Conservation (phyloP, 495 filamentous ascomycete species). For the Rusavskia elegans region DNA sequence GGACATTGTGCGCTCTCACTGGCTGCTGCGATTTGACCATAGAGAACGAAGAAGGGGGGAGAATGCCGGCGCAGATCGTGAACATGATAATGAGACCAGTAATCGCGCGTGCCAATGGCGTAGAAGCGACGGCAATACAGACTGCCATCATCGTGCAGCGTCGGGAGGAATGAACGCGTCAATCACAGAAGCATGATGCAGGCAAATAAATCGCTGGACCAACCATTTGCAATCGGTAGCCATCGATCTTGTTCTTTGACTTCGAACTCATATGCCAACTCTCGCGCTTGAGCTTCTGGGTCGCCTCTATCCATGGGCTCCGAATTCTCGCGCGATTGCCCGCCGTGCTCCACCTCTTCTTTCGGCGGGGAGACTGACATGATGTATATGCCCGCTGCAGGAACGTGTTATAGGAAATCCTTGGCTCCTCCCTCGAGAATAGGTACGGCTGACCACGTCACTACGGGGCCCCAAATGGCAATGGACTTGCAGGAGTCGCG, state of each 20-base stretch:
- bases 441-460: constrained; percentile 7
- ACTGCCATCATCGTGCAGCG: constrained; percentile 22
- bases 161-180: constrained; percentile 31
- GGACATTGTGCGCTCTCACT: constrained; percentile 22
- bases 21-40: constrained; percentile 20
- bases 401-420: background rate
- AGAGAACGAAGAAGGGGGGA: constrained; percentile 17
- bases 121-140: constrained; percentile 34
- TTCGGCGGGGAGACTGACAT: constrained; percentile 96
- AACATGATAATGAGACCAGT: constrained; percentile 13
- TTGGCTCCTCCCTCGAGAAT: constrained; percentile 5
- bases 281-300: constrained; percentile 45
- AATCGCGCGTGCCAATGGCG: constrained; percentile 17
- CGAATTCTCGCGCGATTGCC: constrained; percentile 79
- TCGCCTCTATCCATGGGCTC: constrained; percentile 56
- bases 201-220: constrained; percentile 39
- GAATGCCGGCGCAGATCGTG: constrained; percentile 20
- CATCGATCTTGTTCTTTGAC: constrained; percentile 99
- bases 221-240: constrained; percentile 99
- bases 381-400: constrained; percentile 34
- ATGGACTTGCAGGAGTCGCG: background rate
- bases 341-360: constrained; percentile 82
- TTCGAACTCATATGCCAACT: constrained; percentile 80
- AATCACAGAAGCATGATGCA: constrained; percentile 38
- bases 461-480: background rate